Evolutionary conservation across 2,329 filamentous ascomycete species (phyloP).

Genomic region (Xylariaceae sp.): DNA sequence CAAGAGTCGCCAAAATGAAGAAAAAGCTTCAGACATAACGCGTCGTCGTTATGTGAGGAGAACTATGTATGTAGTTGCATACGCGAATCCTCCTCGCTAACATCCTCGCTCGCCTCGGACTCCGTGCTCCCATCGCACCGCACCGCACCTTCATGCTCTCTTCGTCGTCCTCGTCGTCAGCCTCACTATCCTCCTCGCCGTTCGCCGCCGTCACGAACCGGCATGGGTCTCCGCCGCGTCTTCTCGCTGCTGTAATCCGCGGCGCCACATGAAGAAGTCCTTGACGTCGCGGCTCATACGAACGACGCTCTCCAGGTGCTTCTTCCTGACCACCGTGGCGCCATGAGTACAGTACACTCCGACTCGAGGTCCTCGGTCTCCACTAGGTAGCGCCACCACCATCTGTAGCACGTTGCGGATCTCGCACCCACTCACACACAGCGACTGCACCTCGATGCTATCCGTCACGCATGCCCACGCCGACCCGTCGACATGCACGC

Average conservation of each 20-base stretch:
- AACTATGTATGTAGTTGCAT: no score
- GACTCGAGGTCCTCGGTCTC: slow-evolving; percentile 26
- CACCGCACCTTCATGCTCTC: not conserved
- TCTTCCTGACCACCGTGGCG: slow-evolving; percentile 30
- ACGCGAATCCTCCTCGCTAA: no score
- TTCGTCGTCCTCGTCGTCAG: not conserved
- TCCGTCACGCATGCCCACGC: slow-evolving; percentile 38
- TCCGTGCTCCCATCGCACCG: not conserved
- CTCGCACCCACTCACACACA: slow-evolving; percentile 36
- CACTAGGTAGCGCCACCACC: slow-evolving; percentile 24
- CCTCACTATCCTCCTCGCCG: not conserved
- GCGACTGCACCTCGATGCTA: slow-evolving; percentile 32
- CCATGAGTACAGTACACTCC: slow-evolving; percentile 21
- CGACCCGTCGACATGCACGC: slow-evolving; percentile 35
- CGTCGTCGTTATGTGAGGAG: no score
- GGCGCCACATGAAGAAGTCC: slow-evolving; percentile 25
- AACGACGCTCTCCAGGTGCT: slow-evolving; percentile 34
- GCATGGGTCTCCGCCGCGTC: slow-evolving; percentile 2
- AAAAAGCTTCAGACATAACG: no score
- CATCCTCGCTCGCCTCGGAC: not conserved
- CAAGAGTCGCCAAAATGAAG: no score
- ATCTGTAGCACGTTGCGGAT: slow-evolving; percentile 34
- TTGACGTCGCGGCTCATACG: slow-evolving; percentile 38
- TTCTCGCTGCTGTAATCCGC: not conserved
- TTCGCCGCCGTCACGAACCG: not conserved